These are phyloP conservation scores for Castanopsis chinensis DNA, from an alignment of 306 rosid genomes.

Conservation along the genomic window DNA sequence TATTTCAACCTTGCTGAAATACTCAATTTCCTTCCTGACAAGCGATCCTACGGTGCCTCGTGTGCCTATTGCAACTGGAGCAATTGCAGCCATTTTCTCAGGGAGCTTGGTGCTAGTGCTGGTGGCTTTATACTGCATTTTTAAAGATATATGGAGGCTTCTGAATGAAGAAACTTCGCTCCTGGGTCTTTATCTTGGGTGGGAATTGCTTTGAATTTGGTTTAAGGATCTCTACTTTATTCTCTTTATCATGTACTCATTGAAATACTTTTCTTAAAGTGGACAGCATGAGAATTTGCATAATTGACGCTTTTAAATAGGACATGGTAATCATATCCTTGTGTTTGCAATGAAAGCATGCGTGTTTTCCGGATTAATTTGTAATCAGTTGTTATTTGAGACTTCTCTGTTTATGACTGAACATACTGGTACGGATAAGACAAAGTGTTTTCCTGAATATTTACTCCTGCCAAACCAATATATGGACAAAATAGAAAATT, in stretches of 20 bases:
- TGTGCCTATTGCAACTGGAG: slow-evolving; percentile 77
- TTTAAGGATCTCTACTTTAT: slow-evolving; percentile 31
- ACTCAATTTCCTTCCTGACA: slow-evolving; percentile 70
- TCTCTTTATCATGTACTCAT: slow-evolving; percentile 21
- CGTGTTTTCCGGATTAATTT: slow-evolving; percentile 29
- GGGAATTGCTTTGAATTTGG: slow-evolving; percentile 39
- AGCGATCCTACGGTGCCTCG: slow-evolving; percentile 82
- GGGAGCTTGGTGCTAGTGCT: slow-evolving; percentile 25
- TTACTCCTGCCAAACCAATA: background rate
- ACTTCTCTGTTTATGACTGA: slow-evolving; percentile 15
- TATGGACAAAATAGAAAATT: slow-evolving; percentile 16
- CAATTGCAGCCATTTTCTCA: slow-evolving; percentile 53
- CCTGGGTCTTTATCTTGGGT: slow-evolving; percentile 20
- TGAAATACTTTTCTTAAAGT: slow-evolving; percentile 35
- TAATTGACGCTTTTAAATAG: slow-evolving; percentile 40
- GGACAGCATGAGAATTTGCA: slow-evolving; percentile 45
- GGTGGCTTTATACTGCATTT: slow-evolving; percentile 43
- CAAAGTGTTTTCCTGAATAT: background rate
- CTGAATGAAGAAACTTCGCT: slow-evolving; percentile 43
- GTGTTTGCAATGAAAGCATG: slow-evolving; percentile 28
- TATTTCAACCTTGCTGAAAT: slow-evolving; percentile 65
- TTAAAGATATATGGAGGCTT: slow-evolving; percentile 34
- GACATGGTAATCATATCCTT: slow-evolving; percentile 26
- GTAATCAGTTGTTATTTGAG: slow-evolving; percentile 19
- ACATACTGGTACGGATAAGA: slow-evolving; percentile 2